Evolutionary conservation across 495 filamentous ascomycete genomes (phyloP).

Genomic region (Glonium stellatum): DNA sequence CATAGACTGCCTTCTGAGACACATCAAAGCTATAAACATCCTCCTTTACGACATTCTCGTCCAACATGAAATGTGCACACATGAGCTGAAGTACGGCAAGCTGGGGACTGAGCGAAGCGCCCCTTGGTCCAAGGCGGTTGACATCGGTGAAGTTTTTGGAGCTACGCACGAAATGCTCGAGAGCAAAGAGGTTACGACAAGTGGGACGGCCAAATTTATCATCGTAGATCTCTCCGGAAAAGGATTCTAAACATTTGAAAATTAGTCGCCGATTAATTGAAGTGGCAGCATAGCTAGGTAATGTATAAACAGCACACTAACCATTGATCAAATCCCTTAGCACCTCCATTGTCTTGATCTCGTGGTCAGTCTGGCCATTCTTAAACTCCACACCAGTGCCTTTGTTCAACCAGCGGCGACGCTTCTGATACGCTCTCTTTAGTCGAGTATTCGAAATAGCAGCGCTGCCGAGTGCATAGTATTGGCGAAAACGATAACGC

Average conservation of each 20-base stretch:
- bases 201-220: conserved; percentile 6
- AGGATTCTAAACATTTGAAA: conserved; percentile 16
- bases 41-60: conserved; percentile 1
- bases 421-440: conserved; percentile 29
- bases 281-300: background rate
- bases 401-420: conserved; percentile 17
- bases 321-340: conserved; percentile 30
- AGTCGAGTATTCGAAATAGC: conserved; percentile 12
- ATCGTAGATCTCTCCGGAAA: conserved; percentile 3
- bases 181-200: conserved; percentile 16
- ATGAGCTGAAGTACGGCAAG: conserved; percentile 30
- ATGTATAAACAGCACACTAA: conserved; percentile 9
- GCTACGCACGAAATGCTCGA: conserved; percentile 12
- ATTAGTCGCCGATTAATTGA: background rate
- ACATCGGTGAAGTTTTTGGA: conserved; percentile 10
- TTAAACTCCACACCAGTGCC: conserved; percentile 21
- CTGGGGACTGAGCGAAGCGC: background rate
- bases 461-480: conserved; percentile 17
- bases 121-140: conserved; percentile 1
- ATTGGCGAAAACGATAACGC: conserved; percentile 27
- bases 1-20: conserved; percentile 31
- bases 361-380: conserved; percentile 8
- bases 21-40: conserved; percentile 24
- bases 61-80: conserved; percentile 26
- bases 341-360: conserved; percentile 25